Base-by-base conservation (phyloP, 345 rosid species). In the Garcia nutans region DNA sequence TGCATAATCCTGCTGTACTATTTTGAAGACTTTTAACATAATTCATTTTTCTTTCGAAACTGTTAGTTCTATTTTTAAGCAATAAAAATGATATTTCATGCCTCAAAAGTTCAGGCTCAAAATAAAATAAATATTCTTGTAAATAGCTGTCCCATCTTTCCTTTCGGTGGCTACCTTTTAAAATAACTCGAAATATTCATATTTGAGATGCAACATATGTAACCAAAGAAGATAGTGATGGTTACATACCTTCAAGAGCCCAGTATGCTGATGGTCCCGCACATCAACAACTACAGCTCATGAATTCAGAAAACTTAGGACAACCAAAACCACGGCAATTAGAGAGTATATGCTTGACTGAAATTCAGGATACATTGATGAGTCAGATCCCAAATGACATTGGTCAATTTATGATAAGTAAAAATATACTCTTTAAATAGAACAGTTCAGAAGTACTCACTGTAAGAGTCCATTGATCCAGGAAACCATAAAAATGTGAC, bases 161-260 rank as follows among this genome's bases (percentile, higher is more conserved):
- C 12, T 45, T 33, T 3, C 4, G 37, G 37, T 33, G 3, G 37
- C 37, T 33, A 3, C 3, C 17, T 50, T 50, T 60, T 60, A 50
- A 22, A 68, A 68, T 28, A 17, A 20, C 20, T 65, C 37, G n/a
- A 17, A 8, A 37, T 41, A 23, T 19, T 64, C 9, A 31, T 5
- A 37, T 41, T 37, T 20, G 0, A 5, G 13, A 6, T 65, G 20
- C 50, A 9, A 65, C 59, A 24, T 20, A 15, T 2, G 16, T 5
- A 50, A 33, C 9, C 9, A 12, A 52, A 33, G 49, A 6, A 22
- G 22, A 62, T 52, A n/a, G 3, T 6, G 42, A 49, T 6, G 33
- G 31, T 23, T 64, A 57, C 76, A 56, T 78, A 87, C 88, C 90
- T 85, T 82, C 76, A 79, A 74, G 80, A 78, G 70, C 80, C 66